Base-by-base conservation (phyloP, 768 basidiomycete genomes). In the Leccinum broughii region DNA sequence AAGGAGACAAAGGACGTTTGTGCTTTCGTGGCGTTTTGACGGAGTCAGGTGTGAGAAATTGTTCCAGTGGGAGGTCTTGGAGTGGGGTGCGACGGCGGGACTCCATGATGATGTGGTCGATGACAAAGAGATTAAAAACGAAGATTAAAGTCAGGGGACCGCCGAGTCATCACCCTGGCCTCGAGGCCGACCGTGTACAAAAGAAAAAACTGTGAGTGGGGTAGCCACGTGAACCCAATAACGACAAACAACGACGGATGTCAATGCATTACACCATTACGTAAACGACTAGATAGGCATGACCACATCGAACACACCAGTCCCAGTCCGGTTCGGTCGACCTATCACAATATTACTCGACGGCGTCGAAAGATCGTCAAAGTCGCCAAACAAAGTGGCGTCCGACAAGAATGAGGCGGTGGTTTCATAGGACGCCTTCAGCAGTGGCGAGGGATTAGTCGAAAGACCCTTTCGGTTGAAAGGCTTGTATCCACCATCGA, bases 371-470 rank as follows among this genome's bases (percentile, higher is more conserved):
- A 98, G 79, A 69, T 95, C 90, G 72, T 98, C 96, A 76, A 92
- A 98, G 77, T 98, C 97, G 26, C 97, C 97, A 71, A 89, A 87
- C 51, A 99, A 78, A 0, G 95, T 93, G 20, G 97, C 96, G 60
- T 99, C 93, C 4, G 95, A 92, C 65, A 99, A 75, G 81, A 99
- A 97, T 1, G 88, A 81, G 2, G 89, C 92, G 0, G 96, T 98
- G 4, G 95, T 98, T 77, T 98, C 97, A 76, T 92, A 99, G 9
- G 95, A 97, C 1, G 97, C 97, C 75, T 98, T 98, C 57, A 98
- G 85, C 44, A 98, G 82, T 8, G 96, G 94, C n/a, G 95, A 98
- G 26, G 94, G 87, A 75, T 93, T 94, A 50, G 89, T 85, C 24
- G 92, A 89, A 59, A 99, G 90, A 56, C 97, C 97, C 64, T 90